phyloP scores from a whole-genome alignment of 306 rosid species.

The Castanea crenata region DNA sequence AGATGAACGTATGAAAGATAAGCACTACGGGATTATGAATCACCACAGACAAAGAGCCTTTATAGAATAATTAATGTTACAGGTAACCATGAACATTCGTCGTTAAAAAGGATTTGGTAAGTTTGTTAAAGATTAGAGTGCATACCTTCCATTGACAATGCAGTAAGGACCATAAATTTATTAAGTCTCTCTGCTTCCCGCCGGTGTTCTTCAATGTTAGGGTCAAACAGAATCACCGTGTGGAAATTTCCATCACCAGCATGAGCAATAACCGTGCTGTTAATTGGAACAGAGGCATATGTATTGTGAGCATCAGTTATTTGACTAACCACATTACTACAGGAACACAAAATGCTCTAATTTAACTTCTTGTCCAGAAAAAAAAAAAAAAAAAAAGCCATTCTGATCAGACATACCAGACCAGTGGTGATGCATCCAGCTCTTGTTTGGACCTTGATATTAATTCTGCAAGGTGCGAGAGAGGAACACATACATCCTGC shows the following conservation, averaged over 20 bases:
- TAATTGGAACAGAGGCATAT: conserved; percentile 22
- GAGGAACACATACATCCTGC: conserved; percentile 95
- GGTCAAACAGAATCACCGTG: conserved; percentile 74
- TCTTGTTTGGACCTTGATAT: conserved; percentile 77
- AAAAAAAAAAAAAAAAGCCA: conserved; percentile 5
- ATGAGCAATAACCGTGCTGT: conserved; percentile 87
- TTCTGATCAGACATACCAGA: conserved; percentile 60
- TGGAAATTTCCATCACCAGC: conserved; percentile 99
- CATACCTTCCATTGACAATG: conserved; percentile 85
- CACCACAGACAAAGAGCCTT: background rate
- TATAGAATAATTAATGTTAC: background rate
- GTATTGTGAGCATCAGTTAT: conserved; percentile 16
- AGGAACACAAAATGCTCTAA: conserved; percentile 13
- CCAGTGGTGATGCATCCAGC: conserved; percentile 74
- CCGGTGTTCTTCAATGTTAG: conserved; percentile 61
- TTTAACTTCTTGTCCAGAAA: conserved; percentile 8
- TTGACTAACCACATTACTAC: conserved; percentile 10
- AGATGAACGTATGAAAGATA: background rate
- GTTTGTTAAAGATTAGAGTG: background rate
- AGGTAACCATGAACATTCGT: background rate
- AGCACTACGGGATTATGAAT: background rate
- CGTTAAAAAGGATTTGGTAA: background rate
- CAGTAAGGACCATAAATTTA: conserved; percentile 83
- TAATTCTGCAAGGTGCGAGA: conserved; percentile 82
- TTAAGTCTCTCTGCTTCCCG: conserved; percentile 80